phyloP scores from a whole-genome alignment of 768 basidiomycete genomes.

The Gautieria morchelliformis region DNA sequence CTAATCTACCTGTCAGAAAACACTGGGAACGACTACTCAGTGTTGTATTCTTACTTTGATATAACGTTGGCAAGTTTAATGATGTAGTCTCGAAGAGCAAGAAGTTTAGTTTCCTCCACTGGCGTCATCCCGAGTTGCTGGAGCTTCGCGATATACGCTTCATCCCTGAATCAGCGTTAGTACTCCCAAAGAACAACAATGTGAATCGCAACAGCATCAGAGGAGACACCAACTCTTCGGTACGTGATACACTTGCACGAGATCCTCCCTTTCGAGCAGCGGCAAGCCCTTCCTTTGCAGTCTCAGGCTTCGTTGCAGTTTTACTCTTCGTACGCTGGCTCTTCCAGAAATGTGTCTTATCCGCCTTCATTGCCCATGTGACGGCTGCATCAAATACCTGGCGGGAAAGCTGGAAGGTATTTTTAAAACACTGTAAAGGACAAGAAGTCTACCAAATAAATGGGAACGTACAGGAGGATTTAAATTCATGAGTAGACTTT shows the following conservation, averaged over 20 bases:
- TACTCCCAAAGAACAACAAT: background rate
- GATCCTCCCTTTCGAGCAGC: slow-evolving; percentile 45
- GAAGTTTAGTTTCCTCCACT: slow-evolving; percentile 74
- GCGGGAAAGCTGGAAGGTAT: slow-evolving; percentile 37
- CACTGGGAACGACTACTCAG: background rate
- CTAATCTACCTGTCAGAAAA: slow-evolving; percentile 26
- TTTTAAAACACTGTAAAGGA: background rate
- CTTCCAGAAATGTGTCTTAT: slow-evolving; percentile 75
- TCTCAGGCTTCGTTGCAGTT: slow-evolving; percentile 42
- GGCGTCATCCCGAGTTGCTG: slow-evolving; percentile 82
- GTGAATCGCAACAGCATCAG: background rate
- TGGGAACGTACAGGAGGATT: slow-evolving; percentile 59
- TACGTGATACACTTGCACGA: slow-evolving; percentile 33
- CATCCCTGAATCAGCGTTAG: slow-evolving; percentile 46
- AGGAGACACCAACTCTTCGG: slow-evolving; percentile 63
- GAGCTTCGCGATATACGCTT: slow-evolving; percentile 61
- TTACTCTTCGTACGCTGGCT: slow-evolving; percentile 31
- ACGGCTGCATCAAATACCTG: slow-evolving; percentile 79
- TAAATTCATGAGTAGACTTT: slow-evolving; percentile 63
- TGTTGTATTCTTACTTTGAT: slow-evolving; percentile 43
- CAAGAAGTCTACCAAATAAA: background rate
- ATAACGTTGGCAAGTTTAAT: slow-evolving; percentile 73
- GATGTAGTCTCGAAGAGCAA: slow-evolving; percentile 84
- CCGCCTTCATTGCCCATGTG: slow-evolving; percentile 80
- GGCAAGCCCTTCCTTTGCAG: slow-evolving; percentile 62